Evolutionary conservation across 1,139 yeast species (phyloP).

Genomic region (Kurtzmaniella quercitrusa): DNA sequence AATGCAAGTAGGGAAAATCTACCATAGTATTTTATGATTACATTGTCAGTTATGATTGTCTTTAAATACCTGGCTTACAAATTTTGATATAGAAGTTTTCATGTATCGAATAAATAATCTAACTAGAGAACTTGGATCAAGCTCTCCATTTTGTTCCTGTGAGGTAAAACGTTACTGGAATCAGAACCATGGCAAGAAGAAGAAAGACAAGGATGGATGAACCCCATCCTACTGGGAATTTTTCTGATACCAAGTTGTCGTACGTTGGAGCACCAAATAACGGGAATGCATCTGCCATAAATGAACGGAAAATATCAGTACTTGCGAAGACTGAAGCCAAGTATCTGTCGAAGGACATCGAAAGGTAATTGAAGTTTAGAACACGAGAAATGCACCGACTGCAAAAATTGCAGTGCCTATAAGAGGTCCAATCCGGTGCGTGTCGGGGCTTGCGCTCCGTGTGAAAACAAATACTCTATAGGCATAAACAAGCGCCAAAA

Average conservation of each 20-base stretch:
- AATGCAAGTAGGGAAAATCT: no score
- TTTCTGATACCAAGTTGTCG: conserved; percentile 35
- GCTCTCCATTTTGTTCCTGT: conserved; percentile 49
- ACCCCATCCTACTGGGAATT: conserved; percentile 58
- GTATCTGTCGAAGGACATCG: conserved; percentile 30
- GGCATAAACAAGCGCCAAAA: conserved; percentile 40
- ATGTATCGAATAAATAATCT: no score
- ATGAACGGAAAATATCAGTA: conserved; percentile 48
- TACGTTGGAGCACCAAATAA: conserved; percentile 53
- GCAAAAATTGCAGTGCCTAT: conserved; percentile 39
- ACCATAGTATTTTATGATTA: no score
- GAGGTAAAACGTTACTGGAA: conserved; percentile 44
- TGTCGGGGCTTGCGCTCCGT: conserved; percentile 40
- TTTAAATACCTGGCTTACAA: no score
- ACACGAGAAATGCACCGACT: conserved; percentile 33
- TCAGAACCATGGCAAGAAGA: conserved; percentile 35
- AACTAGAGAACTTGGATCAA: no score
- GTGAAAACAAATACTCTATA: conserved; percentile 45
- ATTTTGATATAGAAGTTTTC: no score
- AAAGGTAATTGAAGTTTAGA: conserved; percentile 23
- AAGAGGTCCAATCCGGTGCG: conserved; percentile 43
- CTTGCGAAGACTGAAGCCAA: conserved; percentile 60
- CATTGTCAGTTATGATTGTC: no score
- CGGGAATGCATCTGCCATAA: conserved; percentile 60
- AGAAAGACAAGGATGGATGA: conserved; percentile 44